These are phyloP conservation scores for Diplodia sapinea DNA, from an alignment of 2,329 filamentous ascomycete species.

Conservation along the genomic window DNA sequence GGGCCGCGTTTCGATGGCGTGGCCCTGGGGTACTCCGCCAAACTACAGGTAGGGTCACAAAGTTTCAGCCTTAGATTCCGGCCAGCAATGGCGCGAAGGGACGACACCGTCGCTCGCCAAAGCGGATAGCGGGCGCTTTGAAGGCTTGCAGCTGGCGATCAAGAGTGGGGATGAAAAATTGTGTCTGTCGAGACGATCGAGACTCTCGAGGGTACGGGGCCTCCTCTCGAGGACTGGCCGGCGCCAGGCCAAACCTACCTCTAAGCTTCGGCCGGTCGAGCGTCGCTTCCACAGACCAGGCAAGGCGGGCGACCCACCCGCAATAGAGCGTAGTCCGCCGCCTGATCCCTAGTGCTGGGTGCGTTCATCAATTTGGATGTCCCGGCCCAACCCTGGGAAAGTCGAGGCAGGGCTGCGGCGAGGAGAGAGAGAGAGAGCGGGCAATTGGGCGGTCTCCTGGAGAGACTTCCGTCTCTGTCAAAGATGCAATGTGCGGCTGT, in stretches of 20 bases:
- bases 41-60: no score
- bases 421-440: background rate
- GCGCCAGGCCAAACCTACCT: background rate
- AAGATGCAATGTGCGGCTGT: conserved; percentile 17
- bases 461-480: conserved; percentile 8
- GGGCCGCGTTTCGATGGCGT: conserved; percentile 8
- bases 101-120: background rate
- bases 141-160: background rate
- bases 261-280: conserved; percentile 6
- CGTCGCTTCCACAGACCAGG: conserved; percentile 14
- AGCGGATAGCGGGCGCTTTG: background rate
- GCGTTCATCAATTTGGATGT: conserved; percentile 16
- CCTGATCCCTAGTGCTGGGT: background rate
- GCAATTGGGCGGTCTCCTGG: conserved; percentile 9
- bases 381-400: background rate
- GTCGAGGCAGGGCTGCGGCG: conserved; percentile 7
- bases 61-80: background rate
- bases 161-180: conserved; percentile 12
- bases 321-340: background rate
- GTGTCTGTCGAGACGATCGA: conserved; percentile 2
- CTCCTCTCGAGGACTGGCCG: conserved; percentile 12
- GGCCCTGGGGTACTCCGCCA: background rate
- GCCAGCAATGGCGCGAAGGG: background rate
- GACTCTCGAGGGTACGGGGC: background rate
- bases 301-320: background rate